Percentiles rank a stretch among this genome's conserved stretches.
phyloP scores from a whole-genome alignment of 2,329 filamentous ascomycete genomes.

The Cytospora leucostoma region DNA sequence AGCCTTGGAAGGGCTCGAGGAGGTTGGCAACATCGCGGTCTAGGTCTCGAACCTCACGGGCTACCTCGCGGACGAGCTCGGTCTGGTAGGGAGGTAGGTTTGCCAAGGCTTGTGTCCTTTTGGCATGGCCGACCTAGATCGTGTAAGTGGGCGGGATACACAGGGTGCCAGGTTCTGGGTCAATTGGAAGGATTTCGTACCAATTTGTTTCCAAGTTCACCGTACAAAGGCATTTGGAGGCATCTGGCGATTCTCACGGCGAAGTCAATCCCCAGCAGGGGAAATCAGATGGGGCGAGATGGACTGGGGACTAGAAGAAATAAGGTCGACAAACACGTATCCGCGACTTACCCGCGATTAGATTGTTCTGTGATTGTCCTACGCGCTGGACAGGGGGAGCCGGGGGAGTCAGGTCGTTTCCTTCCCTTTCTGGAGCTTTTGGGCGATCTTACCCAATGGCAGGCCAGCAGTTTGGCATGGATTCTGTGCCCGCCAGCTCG shows the following conservation, averaged over 20 bases:
- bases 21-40: slow-evolving; percentile 81
- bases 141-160: slow-evolving; percentile 27
- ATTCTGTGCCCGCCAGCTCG: background rate
- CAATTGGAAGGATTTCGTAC: slow-evolving; percentile 47
- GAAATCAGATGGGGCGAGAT: background rate
- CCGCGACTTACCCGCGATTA: background rate
- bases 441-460: slow-evolving; percentile 8
- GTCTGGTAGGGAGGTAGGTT: slow-evolving; percentile 91
- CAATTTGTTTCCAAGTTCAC: slow-evolving; percentile 83
- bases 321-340: slow-evolving; percentile 5
- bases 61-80: slow-evolving; percentile 83
- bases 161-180: background rate
- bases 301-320: background rate
- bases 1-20: slow-evolving; percentile 78
- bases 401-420: background rate
- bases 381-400: slow-evolving; percentile 3
- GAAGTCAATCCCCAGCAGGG: background rate
- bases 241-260: slow-evolving; percentile 7
- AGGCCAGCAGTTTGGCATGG: background rate
- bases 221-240: slow-evolving; percentile 66
- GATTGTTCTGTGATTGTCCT: background rate
- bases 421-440: slow-evolving; percentile 13
- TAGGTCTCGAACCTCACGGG: slow-evolving; percentile 89
- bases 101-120: slow-evolving; percentile 83
- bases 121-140: slow-evolving; percentile 85